Evolutionary conservation across 495 filamentous ascomycete genomes (phyloP).

Genomic region (Podospora pseudopauciseta): DNA sequence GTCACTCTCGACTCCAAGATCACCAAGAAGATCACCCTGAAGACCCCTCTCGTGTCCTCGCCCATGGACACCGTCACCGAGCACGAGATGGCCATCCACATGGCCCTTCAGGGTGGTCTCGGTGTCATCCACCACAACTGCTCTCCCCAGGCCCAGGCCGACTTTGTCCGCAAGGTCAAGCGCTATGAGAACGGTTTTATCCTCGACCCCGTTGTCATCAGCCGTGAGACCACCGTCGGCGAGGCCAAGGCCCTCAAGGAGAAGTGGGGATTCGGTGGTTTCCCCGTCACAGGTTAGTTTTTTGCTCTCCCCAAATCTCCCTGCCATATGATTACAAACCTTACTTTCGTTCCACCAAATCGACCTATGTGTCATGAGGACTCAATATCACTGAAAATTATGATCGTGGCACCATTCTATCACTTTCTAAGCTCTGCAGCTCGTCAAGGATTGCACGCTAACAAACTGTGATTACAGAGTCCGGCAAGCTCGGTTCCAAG

Average conservation of each 20-base stretch:
- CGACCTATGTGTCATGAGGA: conserved; percentile 85
- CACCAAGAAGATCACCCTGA: conserved; percentile 89
- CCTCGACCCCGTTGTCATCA: conserved; percentile 88
- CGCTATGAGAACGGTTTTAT: conserved; percentile 99
- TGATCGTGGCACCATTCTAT: conserved; percentile 32
- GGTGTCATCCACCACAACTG: conserved; percentile 99
- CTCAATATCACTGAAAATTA: conserved; percentile 46
- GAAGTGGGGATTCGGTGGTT: conserved; percentile 98
- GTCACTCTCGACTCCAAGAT: conserved; percentile 86
- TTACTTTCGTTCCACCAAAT: conserved; percentile 99
- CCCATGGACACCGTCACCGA: conserved; percentile 99
- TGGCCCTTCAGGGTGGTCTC: conserved; percentile 93
- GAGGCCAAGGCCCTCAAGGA: conserved; percentile 91
- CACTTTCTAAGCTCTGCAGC: conserved; percentile 15
- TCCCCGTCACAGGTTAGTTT: conserved; percentile 93
- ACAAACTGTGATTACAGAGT: conserved; percentile 55
- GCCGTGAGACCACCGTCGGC: conserved; percentile 78
- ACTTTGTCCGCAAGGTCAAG: conserved; percentile 99
- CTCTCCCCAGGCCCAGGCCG: conserved; percentile 87
- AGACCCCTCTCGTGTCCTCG: conserved; percentile 91
- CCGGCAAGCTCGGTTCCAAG: conserved; percentile 87
- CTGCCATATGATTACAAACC: conserved; percentile 66
- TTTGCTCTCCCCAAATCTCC: conserved; percentile 18
- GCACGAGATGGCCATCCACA: conserved; percentile 98
- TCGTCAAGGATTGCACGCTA: conserved; percentile 27